Percentiles rank a stretch among this genome's conserved stretches.
phyloP scores from a whole-genome alignment of 164 flowering plant genomes.

The Piper betle region DNA sequence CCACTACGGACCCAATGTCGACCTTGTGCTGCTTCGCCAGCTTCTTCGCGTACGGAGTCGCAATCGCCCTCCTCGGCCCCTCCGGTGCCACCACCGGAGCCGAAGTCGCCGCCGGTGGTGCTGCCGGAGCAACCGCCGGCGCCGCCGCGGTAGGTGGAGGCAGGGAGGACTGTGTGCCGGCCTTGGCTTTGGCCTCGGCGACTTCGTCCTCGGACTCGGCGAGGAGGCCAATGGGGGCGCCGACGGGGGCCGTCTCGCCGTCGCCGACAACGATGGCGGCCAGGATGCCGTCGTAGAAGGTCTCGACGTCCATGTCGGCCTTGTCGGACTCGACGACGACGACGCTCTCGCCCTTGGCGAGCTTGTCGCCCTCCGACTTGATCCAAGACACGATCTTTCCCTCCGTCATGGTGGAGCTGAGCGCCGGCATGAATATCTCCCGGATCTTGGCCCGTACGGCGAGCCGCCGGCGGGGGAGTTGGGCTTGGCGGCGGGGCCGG shows the following conservation, averaged over 20 bases:
- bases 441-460: slow-evolving; percentile 50
- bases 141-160: slow-evolving; percentile 19
- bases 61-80: slow-evolving; percentile 45
- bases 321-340: slow-evolving; percentile 94
- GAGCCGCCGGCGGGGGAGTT: neutral
- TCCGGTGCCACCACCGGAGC: slow-evolving; percentile 13
- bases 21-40: slow-evolving; percentile 89
- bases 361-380: slow-evolving; percentile 77
- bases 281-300: slow-evolving; percentile 81
- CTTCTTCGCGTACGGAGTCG: slow-evolving; percentile 82
- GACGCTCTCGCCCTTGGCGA: slow-evolving; percentile 84
- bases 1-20: slow-evolving; percentile 46
- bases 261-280: slow-evolving; percentile 80
- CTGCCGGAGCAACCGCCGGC: slow-evolving; percentile 13
- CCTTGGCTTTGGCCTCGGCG: slow-evolving; percentile 51
- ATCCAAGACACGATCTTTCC: slow-evolving; percentile 90
- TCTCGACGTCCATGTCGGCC: slow-evolving; percentile 96
- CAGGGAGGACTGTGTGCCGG: slow-evolving; percentile 11
- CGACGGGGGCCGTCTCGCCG: slow-evolving; percentile 81
- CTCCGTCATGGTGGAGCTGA: slow-evolving; percentile 94
- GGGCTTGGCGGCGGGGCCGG: neutral
- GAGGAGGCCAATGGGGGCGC: slow-evolving; percentile 75
- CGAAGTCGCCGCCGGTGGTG: slow-evolving; percentile 4
- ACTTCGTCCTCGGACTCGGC: slow-evolving; percentile 74
- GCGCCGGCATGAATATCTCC: slow-evolving; percentile 97